These are phyloP conservation scores for Cyberlindnera americana DNA, from an alignment of 805 yeast genomes.

Conservation along the genomic window DNA sequence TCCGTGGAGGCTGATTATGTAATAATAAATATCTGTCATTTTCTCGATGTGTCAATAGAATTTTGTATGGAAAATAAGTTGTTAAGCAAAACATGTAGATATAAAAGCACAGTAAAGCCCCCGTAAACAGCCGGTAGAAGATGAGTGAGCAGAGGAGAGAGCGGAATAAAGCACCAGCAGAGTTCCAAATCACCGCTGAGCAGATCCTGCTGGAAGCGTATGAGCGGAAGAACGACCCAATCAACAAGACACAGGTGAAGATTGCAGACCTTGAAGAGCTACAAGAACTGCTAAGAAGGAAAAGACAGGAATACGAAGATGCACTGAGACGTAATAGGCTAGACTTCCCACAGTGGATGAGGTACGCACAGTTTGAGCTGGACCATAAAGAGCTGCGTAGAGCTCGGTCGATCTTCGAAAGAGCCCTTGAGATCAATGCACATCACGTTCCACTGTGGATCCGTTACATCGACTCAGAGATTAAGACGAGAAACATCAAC, in stretches of 20 bases:
- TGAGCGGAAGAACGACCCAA: slow-evolving; percentile 39
- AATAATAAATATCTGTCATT: slow-evolving; percentile 2
- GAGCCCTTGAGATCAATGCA: slow-evolving; percentile 76
- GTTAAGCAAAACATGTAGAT: no score
- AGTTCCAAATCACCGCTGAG: slow-evolving; percentile 60
- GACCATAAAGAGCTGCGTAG: slow-evolving; percentile 74
- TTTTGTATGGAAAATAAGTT: no score
- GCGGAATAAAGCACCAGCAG: slow-evolving; percentile 42
- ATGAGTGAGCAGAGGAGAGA: slow-evolving; percentile 18
- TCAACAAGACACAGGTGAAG: slow-evolving; percentile 42
- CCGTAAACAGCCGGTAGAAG: not conserved
- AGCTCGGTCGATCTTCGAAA: slow-evolving; percentile 83
- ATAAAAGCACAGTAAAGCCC: no score
- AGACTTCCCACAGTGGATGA: slow-evolving; percentile 83
- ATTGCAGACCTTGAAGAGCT: slow-evolving; percentile 79
- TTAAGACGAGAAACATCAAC: slow-evolving; percentile 66
- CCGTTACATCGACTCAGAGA: slow-evolving; percentile 74
- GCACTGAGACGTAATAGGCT: slow-evolving; percentile 82
- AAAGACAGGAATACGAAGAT: slow-evolving; percentile 78
- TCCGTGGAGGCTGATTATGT: slow-evolving; percentile 70
- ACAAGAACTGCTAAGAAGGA: slow-evolving; percentile 67
- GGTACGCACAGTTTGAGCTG: slow-evolving; percentile 86
- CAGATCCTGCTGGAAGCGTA: slow-evolving; percentile 61
- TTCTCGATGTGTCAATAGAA: slow-evolving; percentile 1
- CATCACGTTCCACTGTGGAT: slow-evolving; percentile 83